Evolutionary conservation across 1,284 basidiomycete genomes (phyloP), one percentile per base, ranked within the genome.

Genomic region (Ustilago esculenta): DNA sequence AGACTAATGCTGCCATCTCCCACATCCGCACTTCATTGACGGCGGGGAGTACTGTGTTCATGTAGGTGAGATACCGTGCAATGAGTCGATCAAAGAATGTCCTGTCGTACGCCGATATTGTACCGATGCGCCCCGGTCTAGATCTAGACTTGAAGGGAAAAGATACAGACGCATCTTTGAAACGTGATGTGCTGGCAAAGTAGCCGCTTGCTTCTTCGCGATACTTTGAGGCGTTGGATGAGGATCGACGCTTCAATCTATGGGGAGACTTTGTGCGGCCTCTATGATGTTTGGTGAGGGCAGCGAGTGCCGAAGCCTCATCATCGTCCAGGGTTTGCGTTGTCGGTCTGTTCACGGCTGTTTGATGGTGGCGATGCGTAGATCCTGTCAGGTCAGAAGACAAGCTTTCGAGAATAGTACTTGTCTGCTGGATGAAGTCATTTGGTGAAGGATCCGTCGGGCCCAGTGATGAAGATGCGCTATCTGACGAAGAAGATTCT

Each of bases 391-490:
- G 41, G n/a, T 65, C 61, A 1, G 67, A 70, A 1, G 56, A 60
- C 11, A 70, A 39, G 23, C 53, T 64, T n/a, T 70, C 67, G 29
- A 70, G 49, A 32, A 70, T 70, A 21, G 67, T 60, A 46, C 60
- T 56, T 10, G 60, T 70, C 40, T 70, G 60, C 23, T 70, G 67
- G 5, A 70, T 45, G 35, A 70, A 54, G 39, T 64, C 67, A 23
- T 70, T 70, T 3, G 67, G 50, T 4, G 56, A 56, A 3, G 56
- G 67, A 21, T 56, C 48, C 0, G 52, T 20, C 2, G 59, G 50
- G 10, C 36, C 34, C 5, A 51, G 52, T 4, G 64, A 49, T 7
- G 57, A 56, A 14, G 49, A 49, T 5, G 34, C n/a, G 14, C 53
- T 57, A n/a, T 57, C 46, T 4, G 55, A 51, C 0, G 59, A 42